Base-by-base conservation (phyloP, 805 yeast species). In the Komagataella pastoris region DNA sequence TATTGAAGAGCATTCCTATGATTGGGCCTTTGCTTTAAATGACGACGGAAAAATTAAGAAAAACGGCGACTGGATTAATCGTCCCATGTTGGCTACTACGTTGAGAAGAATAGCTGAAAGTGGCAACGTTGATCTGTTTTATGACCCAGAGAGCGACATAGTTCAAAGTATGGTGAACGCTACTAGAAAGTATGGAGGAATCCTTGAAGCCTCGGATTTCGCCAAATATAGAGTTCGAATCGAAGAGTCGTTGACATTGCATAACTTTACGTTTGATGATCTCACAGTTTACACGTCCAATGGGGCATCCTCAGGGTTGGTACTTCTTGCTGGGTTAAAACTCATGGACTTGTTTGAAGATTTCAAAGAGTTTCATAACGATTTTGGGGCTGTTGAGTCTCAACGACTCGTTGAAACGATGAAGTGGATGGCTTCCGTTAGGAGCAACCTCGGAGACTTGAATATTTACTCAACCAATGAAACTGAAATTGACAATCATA, bases 381-480 rank as follows among this genome's bases (percentile, higher is more conserved):
- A 81, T 55, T 71, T 74, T 59, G 61, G 62, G 23, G 71, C 73
- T 7, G 53, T 75, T 10, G 73, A 77, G 12, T 70, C 81, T 2
- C 97, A 87, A 59, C 72, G 86, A 52, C 61, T 88, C 6, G 69
- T 88, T 8, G 99, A 91, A 66, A 69, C 85, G 2, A 88, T 91
- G 95, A 91, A 91, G 65, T 91, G 97, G 96, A 76, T 88, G 77
- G 87, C 90, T 0, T 76, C 91, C 10, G 91, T 84, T 0, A 74
- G 97, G 55, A 80, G 90, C n/a, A 77, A 88, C 57, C 72, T 91
- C 23, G 98, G 98, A 0, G 97, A 88, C 59, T 58, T 69, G 17
- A 64, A 65, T 1, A 54, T 62, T 7, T 61, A 59, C 49, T 65
- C 62, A 44, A 50, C 53, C 2, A 58, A 63, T 52, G 47, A 54